phyloP scores from a whole-genome alignment of 768 basidiomycete species.

The Collybia mongolica region DNA sequence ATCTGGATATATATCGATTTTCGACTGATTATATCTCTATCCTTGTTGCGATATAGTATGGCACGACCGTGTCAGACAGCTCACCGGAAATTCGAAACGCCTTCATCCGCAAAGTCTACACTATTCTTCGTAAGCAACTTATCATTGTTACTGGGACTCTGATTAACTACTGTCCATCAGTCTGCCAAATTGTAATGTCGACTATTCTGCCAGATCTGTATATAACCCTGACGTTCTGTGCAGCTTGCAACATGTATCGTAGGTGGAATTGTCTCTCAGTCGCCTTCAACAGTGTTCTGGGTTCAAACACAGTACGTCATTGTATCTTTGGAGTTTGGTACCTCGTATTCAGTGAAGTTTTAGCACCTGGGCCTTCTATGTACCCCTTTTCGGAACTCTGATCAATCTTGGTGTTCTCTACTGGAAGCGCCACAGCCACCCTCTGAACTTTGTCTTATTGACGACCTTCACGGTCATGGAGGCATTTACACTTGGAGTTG shows the following conservation, averaged over 20 bases:
- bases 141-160: not conserved
- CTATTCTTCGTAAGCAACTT: constrained; percentile 75
- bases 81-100: constrained; percentile 76
- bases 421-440: constrained; percentile 92
- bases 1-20: no score
- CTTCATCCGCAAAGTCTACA: constrained; percentile 91
- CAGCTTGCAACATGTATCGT: constrained; percentile 78
- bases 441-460: constrained; percentile 82
- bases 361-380: constrained; percentile 79
- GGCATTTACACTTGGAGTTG: constrained; percentile 85
- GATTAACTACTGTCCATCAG: constrained; percentile 30
- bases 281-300: constrained; percentile 61
- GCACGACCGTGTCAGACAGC: constrained; percentile 76
- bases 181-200: constrained; percentile 66
- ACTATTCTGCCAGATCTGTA: not conserved
- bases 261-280: constrained; percentile 68
- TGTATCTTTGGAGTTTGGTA: not conserved
- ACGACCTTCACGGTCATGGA: constrained; percentile 90
- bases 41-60: constrained; percentile 51
- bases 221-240: not conserved
- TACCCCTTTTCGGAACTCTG: constrained; percentile 77
- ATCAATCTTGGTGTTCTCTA: constrained; percentile 78
- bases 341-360: not conserved
- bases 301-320: constrained; percentile 63
- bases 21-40: constrained; percentile 1